Base-by-base conservation (phyloP, 2,329 filamentous ascomycete species). In the Fusarium multiceps region DNA sequence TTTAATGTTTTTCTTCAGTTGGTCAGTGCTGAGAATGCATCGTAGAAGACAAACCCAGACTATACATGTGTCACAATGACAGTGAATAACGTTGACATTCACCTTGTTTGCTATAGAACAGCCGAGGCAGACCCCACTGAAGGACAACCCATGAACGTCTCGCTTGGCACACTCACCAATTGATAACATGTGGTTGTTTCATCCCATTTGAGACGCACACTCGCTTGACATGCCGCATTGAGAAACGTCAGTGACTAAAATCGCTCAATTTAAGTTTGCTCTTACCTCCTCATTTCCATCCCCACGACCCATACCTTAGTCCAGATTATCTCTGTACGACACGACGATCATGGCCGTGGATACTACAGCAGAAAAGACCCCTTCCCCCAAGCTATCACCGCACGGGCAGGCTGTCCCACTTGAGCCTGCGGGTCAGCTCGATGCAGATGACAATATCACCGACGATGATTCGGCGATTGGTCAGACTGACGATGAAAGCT, bases 381-480 rank as follows among this genome's bases (percentile, higher is more conserved):
- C 30, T 6, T 41, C 45, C 1, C 30, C 46, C 5, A 46, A 18
- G 20, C 23, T 16, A 13, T 53, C 55, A 10, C 59, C 47, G 12
- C 27, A 23, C 6, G 42, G 42, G 21, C 41, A 63, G 32, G 14
- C 21, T 6, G 41, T n/a, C 11, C 42, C 59, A 47, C 41, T 30
- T 10, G 58, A 63, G 21, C 47, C 59, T 8, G 23, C 21, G 9
- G 59, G 25, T n/a, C 56, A 62, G 14, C 46, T 63, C 13, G 57
- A 62, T 4, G 57, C 47, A 23, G 59, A 63, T 30, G 57, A 61
- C 12, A 43, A 34, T 7, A 20, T 63, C 12, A 8, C 27, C 11
- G 59, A 63, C 21, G 18, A 58, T 16, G 61, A 63, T 27, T 63
- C 59, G 13, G 59, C 59, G 3, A 13, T 63, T 3, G 45, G 59